Conservation (phyloP, 2,329 filamentous ascomycete genomes). For the Dichotomopilus funicola region DNA sequence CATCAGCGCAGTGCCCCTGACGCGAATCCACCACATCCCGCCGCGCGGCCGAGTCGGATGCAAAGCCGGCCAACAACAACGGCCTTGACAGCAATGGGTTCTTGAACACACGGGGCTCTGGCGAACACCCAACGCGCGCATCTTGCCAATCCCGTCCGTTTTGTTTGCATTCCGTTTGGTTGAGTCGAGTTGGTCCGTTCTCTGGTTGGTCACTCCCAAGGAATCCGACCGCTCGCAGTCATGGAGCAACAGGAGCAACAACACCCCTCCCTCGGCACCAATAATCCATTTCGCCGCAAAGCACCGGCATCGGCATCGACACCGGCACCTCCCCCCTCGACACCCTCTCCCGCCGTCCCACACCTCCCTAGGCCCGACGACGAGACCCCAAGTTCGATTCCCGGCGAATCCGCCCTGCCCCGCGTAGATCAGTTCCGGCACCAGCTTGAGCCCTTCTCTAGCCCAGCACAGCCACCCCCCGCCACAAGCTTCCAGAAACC, state of each 20-base stretch:
- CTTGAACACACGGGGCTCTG: background rate
- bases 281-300: constrained; percentile 50
- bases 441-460: constrained; percentile 28
- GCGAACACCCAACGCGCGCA: too few species aligned
- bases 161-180: too few species aligned
- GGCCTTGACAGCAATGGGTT: constrained; percentile 8
- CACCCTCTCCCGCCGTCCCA: constrained; percentile 14
- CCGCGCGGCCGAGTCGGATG: constrained; percentile 6
- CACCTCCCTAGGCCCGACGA: background rate
- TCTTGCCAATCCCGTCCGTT: too few species aligned
- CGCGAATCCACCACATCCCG: background rate
- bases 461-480: constrained; percentile 29
- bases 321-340: constrained; percentile 19
- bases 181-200: too few species aligned
- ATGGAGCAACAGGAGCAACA: constrained; percentile 29
- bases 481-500: constrained; percentile 33
- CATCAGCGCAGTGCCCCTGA: background rate
- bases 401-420: constrained; percentile 23
- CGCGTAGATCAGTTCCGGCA: constrained; percentile 28
- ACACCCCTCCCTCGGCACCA: constrained; percentile 31
- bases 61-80: constrained; percentile 1
- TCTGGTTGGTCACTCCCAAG: too few species aligned
- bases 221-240: constrained; percentile 7
- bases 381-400: constrained; percentile 6
- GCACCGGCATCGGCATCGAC: constrained; percentile 23